Conservation (phyloP, 768 basidiomycete genomes). For the Kwoniella bestiolae region DNA sequence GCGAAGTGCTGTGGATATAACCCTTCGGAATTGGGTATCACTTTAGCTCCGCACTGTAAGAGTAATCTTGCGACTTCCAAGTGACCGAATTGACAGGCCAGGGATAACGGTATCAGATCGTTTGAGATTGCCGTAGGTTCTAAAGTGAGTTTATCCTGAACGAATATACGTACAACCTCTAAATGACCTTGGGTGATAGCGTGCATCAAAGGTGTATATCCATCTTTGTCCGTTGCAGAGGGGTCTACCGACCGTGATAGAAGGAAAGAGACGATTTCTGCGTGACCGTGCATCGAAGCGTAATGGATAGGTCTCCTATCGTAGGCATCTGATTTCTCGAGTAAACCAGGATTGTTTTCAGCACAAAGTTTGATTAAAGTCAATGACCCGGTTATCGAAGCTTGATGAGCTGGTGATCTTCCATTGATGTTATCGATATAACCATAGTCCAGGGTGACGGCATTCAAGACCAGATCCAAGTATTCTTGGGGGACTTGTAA, state of each 20-base stretch:
- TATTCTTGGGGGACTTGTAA: slow-evolving; percentile 66
- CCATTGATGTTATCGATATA: slow-evolving; percentile 98
- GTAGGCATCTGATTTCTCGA: slow-evolving; percentile 80
- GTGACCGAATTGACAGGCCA: slow-evolving; percentile 89
- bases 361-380: slow-evolving; percentile 82
- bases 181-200: slow-evolving; percentile 84
- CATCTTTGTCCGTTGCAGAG: slow-evolving; percentile 83
- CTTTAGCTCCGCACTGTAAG: slow-evolving; percentile 74
- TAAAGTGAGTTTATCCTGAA: slow-evolving; percentile 66
- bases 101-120: slow-evolving; percentile 81
- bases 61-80: slow-evolving; percentile 78
- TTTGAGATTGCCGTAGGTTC: slow-evolving; percentile 65
- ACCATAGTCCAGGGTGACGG: slow-evolving; percentile 75
- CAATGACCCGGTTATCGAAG: slow-evolving; percentile 79
- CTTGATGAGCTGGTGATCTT: slow-evolving; percentile 89
- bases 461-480: slow-evolving; percentile 69
- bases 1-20: slow-evolving; percentile 96
- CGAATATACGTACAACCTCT: slow-evolving; percentile 78
- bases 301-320: slow-evolving; percentile 94
- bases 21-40: slow-evolving; percentile 88
- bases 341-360: slow-evolving; percentile 66
- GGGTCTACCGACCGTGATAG: slow-evolving; percentile 66
- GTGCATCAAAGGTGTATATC: slow-evolving; percentile 91
- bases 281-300: slow-evolving; percentile 89
- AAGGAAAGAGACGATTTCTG: slow-evolving; percentile 73